Conservation (phyloP, 1,139 yeast species). For the Candida albicans region DNA sequence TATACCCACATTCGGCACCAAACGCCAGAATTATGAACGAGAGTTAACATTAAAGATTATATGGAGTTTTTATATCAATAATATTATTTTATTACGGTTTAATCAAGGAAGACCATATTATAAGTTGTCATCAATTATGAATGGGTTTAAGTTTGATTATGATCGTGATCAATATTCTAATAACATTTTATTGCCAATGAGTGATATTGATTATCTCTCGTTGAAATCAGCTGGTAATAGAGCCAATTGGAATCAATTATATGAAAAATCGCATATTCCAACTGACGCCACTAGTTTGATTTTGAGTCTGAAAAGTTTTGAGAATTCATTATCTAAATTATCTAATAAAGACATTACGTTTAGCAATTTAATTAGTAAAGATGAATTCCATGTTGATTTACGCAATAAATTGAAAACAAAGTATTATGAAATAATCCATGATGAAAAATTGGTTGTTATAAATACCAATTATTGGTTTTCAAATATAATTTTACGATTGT, state of each 20-base stretch:
- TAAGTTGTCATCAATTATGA: constrained; percentile 15
- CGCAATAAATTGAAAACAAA: constrained; percentile 8
- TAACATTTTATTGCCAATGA: constrained; percentile 18
- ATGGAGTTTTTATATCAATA: constrained; percentile 43
- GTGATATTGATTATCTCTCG: constrained; percentile 12
- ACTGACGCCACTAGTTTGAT: constrained; percentile 16
- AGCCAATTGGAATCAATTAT: constrained; percentile 13
- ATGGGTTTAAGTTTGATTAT: constrained; percentile 15
- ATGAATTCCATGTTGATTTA: constrained; percentile 8
- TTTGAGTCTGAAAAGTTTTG: constrained; percentile 26
- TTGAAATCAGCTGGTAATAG: constrained; percentile 12
- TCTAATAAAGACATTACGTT: constrained; percentile 19
- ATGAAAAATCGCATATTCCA: constrained; percentile 10
- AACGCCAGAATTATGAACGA: constrained; percentile 34
- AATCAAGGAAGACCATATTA: constrained; percentile 42
- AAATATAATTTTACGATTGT: constrained; percentile 23
- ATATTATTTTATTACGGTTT: constrained; percentile 32
- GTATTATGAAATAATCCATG: constrained; percentile 11
- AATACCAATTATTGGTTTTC: constrained; percentile 31
- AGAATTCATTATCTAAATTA: constrained; percentile 28
- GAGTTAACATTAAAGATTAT: constrained; percentile 38
- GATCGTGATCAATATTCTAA: constrained; percentile 17
- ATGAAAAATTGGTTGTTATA: constrained; percentile 25
- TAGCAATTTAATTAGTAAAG: constrained; percentile 9
- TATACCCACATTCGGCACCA: constrained; percentile 19